Evolutionary conservation across 495 filamentous ascomycete species (phyloP).

Genomic region (Monascus purpureus): DNA sequence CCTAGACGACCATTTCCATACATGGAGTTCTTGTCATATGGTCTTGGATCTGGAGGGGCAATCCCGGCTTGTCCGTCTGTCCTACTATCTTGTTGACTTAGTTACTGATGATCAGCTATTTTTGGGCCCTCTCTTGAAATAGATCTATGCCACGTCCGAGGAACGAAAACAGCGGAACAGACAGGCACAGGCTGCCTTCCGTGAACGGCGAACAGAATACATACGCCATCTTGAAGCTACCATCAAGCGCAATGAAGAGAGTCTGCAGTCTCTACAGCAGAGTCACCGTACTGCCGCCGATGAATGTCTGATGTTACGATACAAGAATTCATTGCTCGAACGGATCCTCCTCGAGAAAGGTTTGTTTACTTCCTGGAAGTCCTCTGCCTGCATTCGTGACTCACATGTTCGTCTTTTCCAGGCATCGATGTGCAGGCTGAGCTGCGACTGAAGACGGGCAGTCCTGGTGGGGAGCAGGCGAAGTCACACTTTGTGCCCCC

Average conservation of each 20-base stretch:
- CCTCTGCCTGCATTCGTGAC: no score
- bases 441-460: constrained; percentile 70
- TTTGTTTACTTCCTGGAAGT: constrained; percentile 16
- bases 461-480: constrained; percentile 46
- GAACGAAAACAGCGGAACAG: constrained; percentile 96
- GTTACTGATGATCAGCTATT: no score
- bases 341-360: constrained; percentile 93
- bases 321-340: constrained; percentile 95
- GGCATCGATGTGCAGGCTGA: constrained; percentile 97
- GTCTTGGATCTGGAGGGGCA: no score
- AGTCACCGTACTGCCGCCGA: constrained; percentile 91
- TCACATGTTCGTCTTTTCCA: no score
- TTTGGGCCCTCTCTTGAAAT: no score
- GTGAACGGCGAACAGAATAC: constrained; percentile 93
- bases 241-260: constrained; percentile 94
- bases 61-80: no score
- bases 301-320: constrained; percentile 94
- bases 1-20: no score
- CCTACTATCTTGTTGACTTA: no score
- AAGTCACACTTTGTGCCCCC: constrained; percentile 36
- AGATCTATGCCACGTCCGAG: constrained; percentile 98
- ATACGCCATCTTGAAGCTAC: constrained; percentile 98
- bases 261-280: constrained; percentile 78
- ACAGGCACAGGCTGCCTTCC: constrained; percentile 93
- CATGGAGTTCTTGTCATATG: no score